Evolutionary conservation across 345 rosid species (phyloP).

Genomic region (Ricinus communis): DNA sequence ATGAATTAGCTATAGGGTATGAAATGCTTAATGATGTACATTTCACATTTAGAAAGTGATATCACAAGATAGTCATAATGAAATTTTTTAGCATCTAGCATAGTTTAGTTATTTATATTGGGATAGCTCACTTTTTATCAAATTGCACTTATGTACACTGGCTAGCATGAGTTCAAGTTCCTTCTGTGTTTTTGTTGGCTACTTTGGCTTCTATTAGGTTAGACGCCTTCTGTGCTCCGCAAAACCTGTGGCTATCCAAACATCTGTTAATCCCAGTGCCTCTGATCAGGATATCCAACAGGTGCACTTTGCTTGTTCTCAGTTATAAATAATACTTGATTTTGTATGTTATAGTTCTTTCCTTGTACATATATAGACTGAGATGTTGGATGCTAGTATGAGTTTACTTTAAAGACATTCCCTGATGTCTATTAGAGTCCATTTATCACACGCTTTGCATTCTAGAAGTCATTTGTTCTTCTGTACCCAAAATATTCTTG

Average conservation of each 20-base stretch:
- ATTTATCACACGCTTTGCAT: too few relatives aligned
- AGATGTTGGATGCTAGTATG: neutral
- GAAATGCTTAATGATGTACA: conserved; percentile 6
- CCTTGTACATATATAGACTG: neutral
- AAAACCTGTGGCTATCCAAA: conserved; percentile 79
- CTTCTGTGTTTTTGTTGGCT: conserved; percentile 6
- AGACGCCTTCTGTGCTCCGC: conserved; percentile 90
- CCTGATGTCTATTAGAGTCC: neutral
- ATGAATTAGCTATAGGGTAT: neutral
- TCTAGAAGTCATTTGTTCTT: neutral
- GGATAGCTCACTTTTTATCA: neutral
- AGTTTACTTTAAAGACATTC: neutral
- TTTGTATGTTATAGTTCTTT: neutral
- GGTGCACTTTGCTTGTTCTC: conserved; percentile 39
- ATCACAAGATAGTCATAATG: neutral
- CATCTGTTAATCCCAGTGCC: conserved; percentile 69
- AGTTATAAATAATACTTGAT: conserved; percentile 3
- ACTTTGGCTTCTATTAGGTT: conserved; percentile 49
- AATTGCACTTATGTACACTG: conserved; percentile 6
- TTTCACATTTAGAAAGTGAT: neutral
- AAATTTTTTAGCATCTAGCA: neutral
- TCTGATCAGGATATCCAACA: conserved; percentile 96
- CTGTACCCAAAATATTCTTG: neutral
- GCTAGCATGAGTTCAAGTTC: conserved; percentile 12
- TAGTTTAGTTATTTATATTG: neutral